Base-by-base conservation (phyloP, 2,329 filamentous ascomycete species). In the Coniochaeta sp. region DNA sequence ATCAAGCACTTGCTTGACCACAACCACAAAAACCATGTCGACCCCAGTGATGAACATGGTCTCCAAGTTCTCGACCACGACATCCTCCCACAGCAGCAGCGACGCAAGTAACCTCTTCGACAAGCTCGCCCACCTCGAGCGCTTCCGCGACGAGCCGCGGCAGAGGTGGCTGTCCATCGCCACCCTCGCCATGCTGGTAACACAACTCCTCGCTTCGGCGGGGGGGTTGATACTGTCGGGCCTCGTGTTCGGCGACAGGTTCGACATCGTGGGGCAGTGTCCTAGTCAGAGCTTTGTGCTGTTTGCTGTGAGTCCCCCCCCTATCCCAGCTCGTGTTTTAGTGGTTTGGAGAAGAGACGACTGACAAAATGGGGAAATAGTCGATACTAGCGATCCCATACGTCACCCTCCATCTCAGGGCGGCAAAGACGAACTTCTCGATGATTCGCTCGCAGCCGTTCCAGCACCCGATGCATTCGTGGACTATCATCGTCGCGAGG, bases 401-500 rank as follows among this genome's bases (percentile, higher is more conserved):
- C 50, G 55, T 67, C 31, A 48, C 51, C n/a, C 53, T 67, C 3
- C 63, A 69, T 45, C 12, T 64, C n/a, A 48, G 61, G 9, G 63
- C 65, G 0, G 58, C 66, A 1, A 50, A 55, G 8, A 57, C 54
- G 14, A 58, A 60, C 9, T 55, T 59, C 28, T 48, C 54, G 8
- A 57, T 63, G 33, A 49, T 57, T 24, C 58, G 58, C 13, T 49
- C 53, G 1, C 60, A 60, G 8, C 51, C 59, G 2, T 54, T 61
- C 12, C 60, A 62, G n/a, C 59, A 63, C 16, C 61, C 62, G 6
- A 56, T 68, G 7, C 63, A 68, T 31, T 62, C 65, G 7, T 63
- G 59, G 52, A 57, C 61, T 28, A 53, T 62, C 40, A 58, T 68
- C 22, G 50, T 64, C 4, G 61, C 63, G 0, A 59, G 64, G 1